Evolutionary conservation across 2,329 filamentous ascomycete genomes (phyloP), one percentile per base, ranked within the genome.

Genomic region (Phyllosticta citrichinensis): DNA sequence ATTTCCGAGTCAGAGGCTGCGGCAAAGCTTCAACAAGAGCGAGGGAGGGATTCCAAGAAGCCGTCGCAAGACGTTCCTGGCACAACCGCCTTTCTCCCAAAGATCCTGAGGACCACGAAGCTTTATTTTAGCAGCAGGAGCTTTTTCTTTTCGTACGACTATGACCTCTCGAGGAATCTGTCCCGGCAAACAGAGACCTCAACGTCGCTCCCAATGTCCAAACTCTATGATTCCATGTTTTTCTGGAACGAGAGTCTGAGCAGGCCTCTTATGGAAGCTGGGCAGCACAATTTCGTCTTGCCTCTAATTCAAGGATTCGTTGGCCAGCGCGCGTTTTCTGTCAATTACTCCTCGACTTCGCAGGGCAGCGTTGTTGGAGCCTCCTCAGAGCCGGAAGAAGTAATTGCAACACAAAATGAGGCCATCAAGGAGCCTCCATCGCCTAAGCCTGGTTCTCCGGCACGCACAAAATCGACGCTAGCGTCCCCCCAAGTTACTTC

Each of bases 71-170:
- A 63, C 20, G 66, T 65, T 5, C 66, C 67, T 68, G 22, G 75
- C 14, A 61, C 60, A n/a, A 40, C 33, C 11, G 33, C 33, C 14
- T 40, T 97, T 33, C 78, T 96, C 11, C 93, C 93, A 1, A 96
- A 96, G 69, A 79, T 97, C 50, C 74, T 99, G 52, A 83, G 88
- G 51, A 95, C 89, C 33, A 87, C 91, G 1, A 89, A 89, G 69
- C 83, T 97, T 60, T 83, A 96, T 63, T 93, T 97, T 69, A 86
- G 88, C 1, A 82, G 86, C 0, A 82, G 83, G 64, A 97, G 90
- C 71, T 97, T 97, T 73, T 97, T 88, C 77, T 99, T 93, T 73
- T 92, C 92, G 0, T 97, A 99, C 72, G 94, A 99, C 65, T 83
- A 93, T 70, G 92, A 99, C 71, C 83, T 99, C 57, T 97, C 94